Percentiles rank a stretch among this genome's conserved stretches.
phyloP scores from a whole-genome alignment of 202 grass and related monocot genomes.

The Carex sylvatica region DNA sequence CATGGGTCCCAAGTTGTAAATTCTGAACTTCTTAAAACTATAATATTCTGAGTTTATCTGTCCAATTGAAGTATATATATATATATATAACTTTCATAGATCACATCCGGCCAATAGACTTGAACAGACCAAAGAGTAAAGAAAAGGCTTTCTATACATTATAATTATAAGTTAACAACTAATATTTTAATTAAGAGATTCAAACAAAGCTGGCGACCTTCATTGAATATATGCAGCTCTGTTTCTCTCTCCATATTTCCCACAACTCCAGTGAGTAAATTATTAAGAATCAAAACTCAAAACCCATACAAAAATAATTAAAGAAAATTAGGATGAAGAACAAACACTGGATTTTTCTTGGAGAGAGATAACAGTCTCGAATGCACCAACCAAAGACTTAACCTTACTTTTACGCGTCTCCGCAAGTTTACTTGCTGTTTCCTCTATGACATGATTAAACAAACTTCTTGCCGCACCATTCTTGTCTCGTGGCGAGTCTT shows the following conservation, averaged over 20 bases:
- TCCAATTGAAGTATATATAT: not conserved
- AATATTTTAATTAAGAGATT: not conserved
- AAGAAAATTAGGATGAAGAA: not conserved
- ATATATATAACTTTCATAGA: not conserved
- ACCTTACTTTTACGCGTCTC: constrained; percentile 84
- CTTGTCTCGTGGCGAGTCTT: constrained; percentile 29
- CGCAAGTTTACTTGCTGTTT: constrained; percentile 68
- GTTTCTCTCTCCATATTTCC: constrained; percentile 11
- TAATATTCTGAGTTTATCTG: not conserved
- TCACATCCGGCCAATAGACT: not conserved
- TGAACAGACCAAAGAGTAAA: not conserved
- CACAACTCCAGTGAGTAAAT: not conserved
- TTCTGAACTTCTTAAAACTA: not conserved
- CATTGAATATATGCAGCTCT: not conserved
- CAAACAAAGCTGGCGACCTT: not conserved
- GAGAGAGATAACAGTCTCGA: constrained; percentile 83
- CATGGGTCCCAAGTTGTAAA: not conserved
- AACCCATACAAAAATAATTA: not conserved
- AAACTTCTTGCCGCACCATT: constrained; percentile 38
- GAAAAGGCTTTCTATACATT: not conserved
- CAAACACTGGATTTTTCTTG: constrained; percentile 38
- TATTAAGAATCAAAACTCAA: not conserved
- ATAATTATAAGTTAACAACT: not conserved
- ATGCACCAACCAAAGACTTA: constrained; percentile 82
- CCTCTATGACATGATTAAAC: constrained; percentile 84